Evolutionary conservation across 139 green algal species (phyloP).

Genomic region (Dunaliella primolecta): DNA sequence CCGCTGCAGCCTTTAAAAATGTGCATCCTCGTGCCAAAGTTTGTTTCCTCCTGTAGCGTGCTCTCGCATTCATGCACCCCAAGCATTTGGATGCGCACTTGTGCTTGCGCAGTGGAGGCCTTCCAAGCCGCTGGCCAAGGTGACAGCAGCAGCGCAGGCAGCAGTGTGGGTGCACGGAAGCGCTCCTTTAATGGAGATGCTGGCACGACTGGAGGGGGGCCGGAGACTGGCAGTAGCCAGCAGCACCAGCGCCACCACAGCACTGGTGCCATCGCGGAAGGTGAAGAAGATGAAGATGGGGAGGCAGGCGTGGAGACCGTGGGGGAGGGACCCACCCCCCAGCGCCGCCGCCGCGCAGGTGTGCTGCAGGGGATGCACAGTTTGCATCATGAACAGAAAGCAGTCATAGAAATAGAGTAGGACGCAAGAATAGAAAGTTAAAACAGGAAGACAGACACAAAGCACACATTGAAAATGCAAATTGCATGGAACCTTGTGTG

Average conservation of each 20-base stretch:
- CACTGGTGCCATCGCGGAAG: slow-evolving; percentile 17
- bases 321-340: slow-evolving; percentile 29
- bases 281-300: slow-evolving; percentile 29
- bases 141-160: neutral
- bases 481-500: no score
- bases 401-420: no score
- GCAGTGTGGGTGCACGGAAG: slow-evolving; percentile 19
- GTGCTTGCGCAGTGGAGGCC: slow-evolving; percentile 10
- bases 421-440: no score
- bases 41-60: no score
- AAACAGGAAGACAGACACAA: no score
- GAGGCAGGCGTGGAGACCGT: neutral
- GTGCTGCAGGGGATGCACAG: slow-evolving; percentile 11
- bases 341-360: slow-evolving; percentile 28
- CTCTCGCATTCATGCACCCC: no score
- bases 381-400: neutral
- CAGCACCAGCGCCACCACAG: neutral
- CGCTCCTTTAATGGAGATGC: slow-evolving; percentile 10
- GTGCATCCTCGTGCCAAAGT: no score
- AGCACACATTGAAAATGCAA: no score
- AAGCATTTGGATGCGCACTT: neutral
- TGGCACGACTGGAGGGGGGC: neutral
- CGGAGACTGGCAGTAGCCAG: neutral
- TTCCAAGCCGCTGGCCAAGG: neutral
- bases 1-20: no score